Base-by-base conservation (phyloP, 805 yeast genomes). In the Danielia reshetovae region DNA sequence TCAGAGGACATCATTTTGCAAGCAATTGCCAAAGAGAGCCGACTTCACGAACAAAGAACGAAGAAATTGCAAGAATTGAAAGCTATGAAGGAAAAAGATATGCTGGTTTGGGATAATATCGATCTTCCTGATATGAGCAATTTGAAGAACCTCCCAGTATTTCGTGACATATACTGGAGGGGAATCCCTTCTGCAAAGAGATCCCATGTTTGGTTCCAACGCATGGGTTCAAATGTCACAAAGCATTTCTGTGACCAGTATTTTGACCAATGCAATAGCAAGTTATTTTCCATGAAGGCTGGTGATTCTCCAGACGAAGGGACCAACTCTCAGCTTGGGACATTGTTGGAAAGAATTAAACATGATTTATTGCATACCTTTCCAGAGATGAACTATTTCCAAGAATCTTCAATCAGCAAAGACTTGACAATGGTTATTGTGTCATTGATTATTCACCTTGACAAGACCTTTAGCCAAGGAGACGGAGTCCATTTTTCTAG, bases 1-100 rank as follows among this genome's bases (percentile, higher is more conserved):
- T 77, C 73, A 37, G 73, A 76, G 34, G 45, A 52, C 18, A 40
- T 77, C 26, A 54, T 77, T 23, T 54, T 59, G 29, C 47, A 52
- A 3, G 76, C 77, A 10, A 45, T 75, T 1, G 46, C 56, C 14
- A 46, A 54, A 15, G 79, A 75, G 48, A 42, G 59, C 10, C 41
- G 55, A 23, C 47, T 51, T 18, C 59, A 67, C 24, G 46, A 51
- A 11, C 39, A 49, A 11, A 58, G 66, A 38, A 39, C 62, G 21
- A 45, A 48, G 11, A 38, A 54, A 1, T 51, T 72, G 13, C 52
- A 66, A 21, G 52, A 51, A 17, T 47, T 58, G 9, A 51, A 59
- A 52, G 7, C 62, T 59, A 19, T 19, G 22, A 19, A 19, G 9
- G 22, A 19, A 9, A 7, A 7, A 19, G 22, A 19, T 9, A 19